Percentiles rank a stretch among this genome's conserved stretches.
phyloP scores from a whole-genome alignment of 441 rosid genomes.

The Geranium incanum region DNA sequence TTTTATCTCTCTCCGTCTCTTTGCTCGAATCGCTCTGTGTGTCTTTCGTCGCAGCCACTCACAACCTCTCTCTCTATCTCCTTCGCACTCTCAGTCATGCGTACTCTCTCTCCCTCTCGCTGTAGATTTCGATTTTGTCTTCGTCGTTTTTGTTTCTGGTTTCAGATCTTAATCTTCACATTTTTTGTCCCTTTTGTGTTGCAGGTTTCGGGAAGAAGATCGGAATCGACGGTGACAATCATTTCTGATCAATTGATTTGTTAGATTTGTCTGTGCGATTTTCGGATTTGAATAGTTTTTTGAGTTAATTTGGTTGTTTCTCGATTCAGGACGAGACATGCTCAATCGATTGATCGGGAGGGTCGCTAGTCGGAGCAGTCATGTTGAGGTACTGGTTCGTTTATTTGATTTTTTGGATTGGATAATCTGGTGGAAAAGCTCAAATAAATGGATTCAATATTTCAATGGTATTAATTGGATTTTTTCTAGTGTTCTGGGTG shows the following conservation, averaged over 20 bases:
- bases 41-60: background rate
- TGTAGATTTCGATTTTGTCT: too few relatives aligned
- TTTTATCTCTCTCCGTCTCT: background rate
- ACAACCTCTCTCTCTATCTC: background rate
- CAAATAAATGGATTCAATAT: background rate
- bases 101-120: background rate
- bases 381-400: background rate
- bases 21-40: background rate
- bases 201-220: slow-evolving; percentile 4
- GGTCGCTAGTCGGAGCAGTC: background rate
- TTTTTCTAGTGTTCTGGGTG: background rate
- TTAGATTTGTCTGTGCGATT: background rate
- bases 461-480: background rate
- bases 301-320: background rate
- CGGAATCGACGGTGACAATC: background rate
- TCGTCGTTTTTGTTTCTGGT: background rate
- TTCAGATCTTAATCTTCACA: background rate
- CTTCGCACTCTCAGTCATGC: background rate
- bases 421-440: background rate
- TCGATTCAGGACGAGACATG: background rate
- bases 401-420: background rate
- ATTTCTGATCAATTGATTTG: background rate
- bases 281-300: background rate
- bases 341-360: background rate
- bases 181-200: background rate